Evolutionary conservation across 2,329 filamentous ascomycete genomes (phyloP), one percentile per base, ranked within the genome.

Genomic region (Calonectria pauciramosa): DNA sequence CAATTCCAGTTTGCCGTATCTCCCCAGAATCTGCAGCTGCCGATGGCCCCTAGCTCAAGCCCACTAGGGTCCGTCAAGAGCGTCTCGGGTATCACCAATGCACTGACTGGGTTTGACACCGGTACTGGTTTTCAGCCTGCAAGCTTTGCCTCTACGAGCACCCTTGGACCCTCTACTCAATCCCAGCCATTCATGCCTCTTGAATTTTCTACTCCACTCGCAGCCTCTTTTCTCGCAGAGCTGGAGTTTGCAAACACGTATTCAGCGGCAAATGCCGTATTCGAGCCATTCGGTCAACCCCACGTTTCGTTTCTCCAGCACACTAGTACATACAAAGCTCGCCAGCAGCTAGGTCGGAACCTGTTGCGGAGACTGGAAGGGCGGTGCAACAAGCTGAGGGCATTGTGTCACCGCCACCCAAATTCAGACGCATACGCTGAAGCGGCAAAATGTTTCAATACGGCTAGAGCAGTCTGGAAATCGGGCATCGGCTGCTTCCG

Each of bases 41-140:
- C 65, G 6, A 26, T 54, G 0, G 36, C 30, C 13, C 49, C 59
- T 1, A 11, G 26, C 5, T 38, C 28, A 38, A 70, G 66, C 2
- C 65, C 65, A 5, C 67, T 63, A 2, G 14, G 20, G 9, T 65
- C 64, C 9, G 60, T 71, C 13, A 74, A 51, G 32, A 76, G 68
- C 20, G 20, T 77, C 7, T 80, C 79, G 2, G 73, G 73, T 9
- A 79, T 80, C 23, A 73, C 74, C 11, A 77, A 75, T 20, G 78
- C 70, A 7, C 54, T 79, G 4, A 68, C 36, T 38, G 59, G 60
- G 2, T 28, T 52, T 11, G 68, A 64, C 16, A 18, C 36, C 16
- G 16, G 16, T 16, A 26, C 44, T 16, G 52, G 38, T 26, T 59
- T 70, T 6, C 36, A 68, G 30, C 54, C 56, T 11, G 65, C 32